phyloP scores from a whole-genome alignment of 306 rosid genomes.

The Mucuna pruriens region DNA sequence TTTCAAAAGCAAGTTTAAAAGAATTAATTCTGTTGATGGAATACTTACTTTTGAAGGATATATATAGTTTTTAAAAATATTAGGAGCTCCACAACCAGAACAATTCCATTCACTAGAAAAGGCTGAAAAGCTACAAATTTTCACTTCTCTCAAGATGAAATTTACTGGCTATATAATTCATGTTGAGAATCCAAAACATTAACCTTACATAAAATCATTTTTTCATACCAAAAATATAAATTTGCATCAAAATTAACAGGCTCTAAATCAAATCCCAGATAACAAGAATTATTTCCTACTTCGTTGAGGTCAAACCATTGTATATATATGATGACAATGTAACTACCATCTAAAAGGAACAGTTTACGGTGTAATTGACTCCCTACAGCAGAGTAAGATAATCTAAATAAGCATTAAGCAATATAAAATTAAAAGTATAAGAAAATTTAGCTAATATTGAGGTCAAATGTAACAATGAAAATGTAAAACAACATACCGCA shows the following conservation, averaged over 20 bases:
- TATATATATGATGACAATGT: neutral
- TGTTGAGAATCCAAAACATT: neutral
- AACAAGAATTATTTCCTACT: constrained; percentile 7
- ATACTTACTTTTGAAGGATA: neutral
- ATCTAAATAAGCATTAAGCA: neutral
- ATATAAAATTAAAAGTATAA: neutral
- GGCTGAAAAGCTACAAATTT: neutral
- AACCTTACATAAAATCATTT: neutral
- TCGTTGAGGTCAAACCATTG: neutral
- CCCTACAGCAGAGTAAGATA: neutral
- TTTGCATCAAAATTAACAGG: neutral
- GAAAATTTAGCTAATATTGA: neutral
- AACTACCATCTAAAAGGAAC: constrained; percentile 26
- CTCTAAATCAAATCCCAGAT: constrained; percentile 18
- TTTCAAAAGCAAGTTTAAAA: neutral
- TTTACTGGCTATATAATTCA: neutral
- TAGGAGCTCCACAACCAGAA: neutral
- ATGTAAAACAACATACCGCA: constrained; percentile 62
- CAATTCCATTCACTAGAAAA: neutral
- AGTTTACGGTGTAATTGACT: constrained; percentile 4
- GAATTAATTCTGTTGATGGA: neutral
- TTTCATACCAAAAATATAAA: neutral
- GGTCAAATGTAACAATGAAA: constrained; percentile 25
- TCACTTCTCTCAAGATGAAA: neutral
- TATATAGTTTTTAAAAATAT: neutral